phyloP scores from a whole-genome alignment of 2,329 filamentous ascomycete species.

The Sphaerostilbella broomeana region DNA sequence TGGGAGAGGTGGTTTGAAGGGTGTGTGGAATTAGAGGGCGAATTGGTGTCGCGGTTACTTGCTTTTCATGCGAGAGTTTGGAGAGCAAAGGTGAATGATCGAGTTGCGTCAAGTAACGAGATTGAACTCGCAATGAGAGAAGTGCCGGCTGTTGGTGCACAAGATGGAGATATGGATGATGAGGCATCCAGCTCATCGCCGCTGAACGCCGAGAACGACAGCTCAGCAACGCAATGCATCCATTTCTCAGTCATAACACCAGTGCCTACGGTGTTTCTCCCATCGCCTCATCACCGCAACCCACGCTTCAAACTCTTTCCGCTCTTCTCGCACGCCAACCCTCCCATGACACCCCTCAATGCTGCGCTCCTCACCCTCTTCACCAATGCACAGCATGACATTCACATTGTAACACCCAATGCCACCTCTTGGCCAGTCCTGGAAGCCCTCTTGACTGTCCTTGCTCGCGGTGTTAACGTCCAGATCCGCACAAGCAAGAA shows the following conservation, averaged over 20 bases:
- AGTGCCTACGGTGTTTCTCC: slow-evolving; percentile 58
- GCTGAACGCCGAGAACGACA: slow-evolving; percentile 12
- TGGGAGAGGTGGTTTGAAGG: slow-evolving; percentile 88
- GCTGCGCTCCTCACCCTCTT: slow-evolving; percentile 56
- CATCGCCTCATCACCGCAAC: slow-evolving; percentile 66
- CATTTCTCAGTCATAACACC: slow-evolving; percentile 18
- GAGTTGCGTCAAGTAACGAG: background rate
- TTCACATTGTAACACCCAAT: slow-evolving; percentile 73
- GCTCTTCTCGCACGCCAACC: slow-evolving; percentile 41
- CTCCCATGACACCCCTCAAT: slow-evolving; percentile 63
- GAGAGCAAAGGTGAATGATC: slow-evolving; percentile 31
- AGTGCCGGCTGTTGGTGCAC: background rate
- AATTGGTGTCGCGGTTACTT: slow-evolving; percentile 54
- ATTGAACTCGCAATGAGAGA: slow-evolving; percentile 1
- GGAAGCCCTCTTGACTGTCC: slow-evolving; percentile 51
- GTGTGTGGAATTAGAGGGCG: slow-evolving; percentile 59
- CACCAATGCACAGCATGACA: slow-evolving; percentile 46
- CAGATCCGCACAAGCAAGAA: slow-evolving; percentile 58
- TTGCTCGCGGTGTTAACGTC: slow-evolving; percentile 61
- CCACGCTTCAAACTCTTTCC: slow-evolving; percentile 56
- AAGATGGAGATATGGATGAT: slow-evolving; percentile 1
- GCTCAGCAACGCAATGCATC: slow-evolving; percentile 26
- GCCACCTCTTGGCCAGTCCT: slow-evolving; percentile 63
- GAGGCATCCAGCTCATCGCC: slow-evolving; percentile 11
- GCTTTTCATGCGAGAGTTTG: slow-evolving; percentile 65